Evolutionary conservation across 345 rosid genomes (phyloP), one percentile per base, ranked within the genome.

Genomic region (Crucihimalaya himalaica): DNA sequence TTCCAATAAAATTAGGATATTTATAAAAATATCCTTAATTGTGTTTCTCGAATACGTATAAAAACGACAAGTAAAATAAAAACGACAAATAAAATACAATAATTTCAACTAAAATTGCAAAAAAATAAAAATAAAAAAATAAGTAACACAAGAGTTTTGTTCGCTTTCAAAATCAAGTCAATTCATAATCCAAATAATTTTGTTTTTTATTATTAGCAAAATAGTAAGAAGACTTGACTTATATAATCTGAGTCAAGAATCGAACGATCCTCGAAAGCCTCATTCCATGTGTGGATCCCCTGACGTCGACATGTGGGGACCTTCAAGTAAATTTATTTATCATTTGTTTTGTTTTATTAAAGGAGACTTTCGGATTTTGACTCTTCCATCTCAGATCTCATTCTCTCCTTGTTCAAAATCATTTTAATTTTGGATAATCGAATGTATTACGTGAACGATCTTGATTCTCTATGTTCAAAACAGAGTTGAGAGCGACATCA

Each of bases 221-320:
- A 21, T 14, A 15, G 5, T 8, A 56, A 20, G 18, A 57, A 70
- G 74, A 57, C 66, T 70, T 29, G 23, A 6, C 56, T 69, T 18
- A 27, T 28, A 32, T 29, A 19, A 54, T 55, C 31, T 28, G n/a
- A 15, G 66, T 45, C 56, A 69, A 57, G 42, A 39, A 42, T 11
- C n/a, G 73, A 69, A 69, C 6, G 5, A 31, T 45, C 73, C 20
- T 19, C 73, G 64, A 43, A 55, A 57, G 73, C 34, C 35, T 9
- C 55, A 5, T 13, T 23, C 27, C 0, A 54, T 52, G 6, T 68
- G 73, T 68, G 31, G 63, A 53, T 32, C 70, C 63, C 19, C 12
- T 19, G 19, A 46, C 7, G 25, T 48, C 25, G 15, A 48, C 56
- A 21, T 11, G 56, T 52, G n/a, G 56, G 32, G 31, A 23, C 13